Conservation (phyloP, 495 filamentous ascomycete genomes). For the Trichoderma parareesei region DNA sequence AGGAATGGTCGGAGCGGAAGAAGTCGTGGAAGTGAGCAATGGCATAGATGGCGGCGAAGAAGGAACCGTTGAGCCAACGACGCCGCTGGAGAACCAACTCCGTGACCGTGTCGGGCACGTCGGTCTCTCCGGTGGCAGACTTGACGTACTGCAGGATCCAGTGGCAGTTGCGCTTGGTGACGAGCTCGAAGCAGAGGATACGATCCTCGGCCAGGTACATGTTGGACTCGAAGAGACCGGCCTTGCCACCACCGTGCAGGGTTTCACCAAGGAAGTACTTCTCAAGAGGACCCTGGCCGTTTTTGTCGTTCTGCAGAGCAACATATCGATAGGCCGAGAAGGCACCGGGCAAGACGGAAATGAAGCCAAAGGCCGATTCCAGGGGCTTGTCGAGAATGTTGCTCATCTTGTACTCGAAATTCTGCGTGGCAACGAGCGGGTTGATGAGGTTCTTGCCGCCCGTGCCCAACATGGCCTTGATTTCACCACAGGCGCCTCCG, state of each 20-base stretch:
- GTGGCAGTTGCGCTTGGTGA: conserved; percentile 90
- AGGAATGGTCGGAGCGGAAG: conserved; percentile 82
- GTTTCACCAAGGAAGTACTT: conserved; percentile 98
- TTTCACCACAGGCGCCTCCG: conserved; percentile 95
- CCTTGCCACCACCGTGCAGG: conserved; percentile 78
- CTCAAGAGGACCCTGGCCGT: conserved; percentile 83
- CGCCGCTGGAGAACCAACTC: conserved; percentile 94
- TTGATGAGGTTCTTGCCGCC: conserved; percentile 86
- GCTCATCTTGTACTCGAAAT: conserved; percentile 99
- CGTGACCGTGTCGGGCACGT: conserved; percentile 91
- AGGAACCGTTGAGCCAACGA: conserved; percentile 96
- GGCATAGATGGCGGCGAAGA: conserved; percentile 97
- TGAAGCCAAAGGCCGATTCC: conserved; percentile 97
- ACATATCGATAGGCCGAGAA: conserved; percentile 96
- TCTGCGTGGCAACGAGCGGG: conserved; percentile 91
- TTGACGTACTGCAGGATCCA: conserved; percentile 99
- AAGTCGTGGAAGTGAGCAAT: conserved; percentile 91
- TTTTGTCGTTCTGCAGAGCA: conserved; percentile 93
- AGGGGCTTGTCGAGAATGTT: conserved; percentile 98
- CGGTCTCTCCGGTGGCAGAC: conserved; percentile 89
- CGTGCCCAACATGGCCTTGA: conserved; percentile 93
- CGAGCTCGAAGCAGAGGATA: conserved; percentile 98
- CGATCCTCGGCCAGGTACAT: conserved; percentile 99
- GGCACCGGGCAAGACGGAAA: conserved; percentile 91
- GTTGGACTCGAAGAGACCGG: conserved; percentile 97